phyloP scores from a whole-genome alignment of 257 asterid species.

The Ehretia macrophylla region DNA sequence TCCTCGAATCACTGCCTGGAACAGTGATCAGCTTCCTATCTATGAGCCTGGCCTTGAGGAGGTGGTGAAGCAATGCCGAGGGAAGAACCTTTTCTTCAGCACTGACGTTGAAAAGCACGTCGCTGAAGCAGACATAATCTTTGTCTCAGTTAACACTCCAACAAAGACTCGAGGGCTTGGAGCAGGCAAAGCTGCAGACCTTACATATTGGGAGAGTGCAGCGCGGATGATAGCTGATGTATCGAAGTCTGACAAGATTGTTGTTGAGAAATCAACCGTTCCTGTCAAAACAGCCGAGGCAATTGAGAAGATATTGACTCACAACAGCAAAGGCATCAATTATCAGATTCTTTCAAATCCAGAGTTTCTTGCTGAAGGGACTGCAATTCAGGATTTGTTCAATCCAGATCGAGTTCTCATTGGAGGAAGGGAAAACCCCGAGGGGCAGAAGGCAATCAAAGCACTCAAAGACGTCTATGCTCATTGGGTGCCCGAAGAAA shows the following conservation, averaged over 20 bases:
- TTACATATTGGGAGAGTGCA: conserved; percentile 39
- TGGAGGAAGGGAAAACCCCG: conserved; percentile 24
- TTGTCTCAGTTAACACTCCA: conserved; percentile 36
- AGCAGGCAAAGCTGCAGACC: conserved; percentile 42
- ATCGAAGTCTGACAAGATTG: conserved; percentile 28
- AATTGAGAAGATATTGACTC: conserved; percentile 30
- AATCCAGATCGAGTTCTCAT: conserved; percentile 24
- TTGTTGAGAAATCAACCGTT: conserved; percentile 35
- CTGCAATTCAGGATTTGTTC: conserved; percentile 32
- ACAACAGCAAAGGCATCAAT: conserved; percentile 33
- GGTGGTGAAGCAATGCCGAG: conserved; percentile 32
- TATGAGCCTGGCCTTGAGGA: conserved; percentile 37
- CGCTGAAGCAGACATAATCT: conserved; percentile 29
- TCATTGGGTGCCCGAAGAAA: conserved; percentile 25
- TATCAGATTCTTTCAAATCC: conserved; percentile 33
- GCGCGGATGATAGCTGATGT: conserved; percentile 38
- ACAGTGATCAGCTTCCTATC: conserved; percentile 30
- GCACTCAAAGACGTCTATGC: conserved; percentile 24
- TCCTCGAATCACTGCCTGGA: conserved; percentile 30
- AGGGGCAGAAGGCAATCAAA: conserved; percentile 22
- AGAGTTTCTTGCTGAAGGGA: conserved; percentile 36
- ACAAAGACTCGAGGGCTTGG: conserved; percentile 31
- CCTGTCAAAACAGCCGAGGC: conserved; percentile 39
- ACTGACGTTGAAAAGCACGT: conserved; percentile 32
- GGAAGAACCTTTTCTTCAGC: conserved; percentile 34